Evolutionary conservation across 805 yeast species (phyloP), one percentile per base, ranked within the genome.

Genomic region (Ogataea ganodermae): DNA sequence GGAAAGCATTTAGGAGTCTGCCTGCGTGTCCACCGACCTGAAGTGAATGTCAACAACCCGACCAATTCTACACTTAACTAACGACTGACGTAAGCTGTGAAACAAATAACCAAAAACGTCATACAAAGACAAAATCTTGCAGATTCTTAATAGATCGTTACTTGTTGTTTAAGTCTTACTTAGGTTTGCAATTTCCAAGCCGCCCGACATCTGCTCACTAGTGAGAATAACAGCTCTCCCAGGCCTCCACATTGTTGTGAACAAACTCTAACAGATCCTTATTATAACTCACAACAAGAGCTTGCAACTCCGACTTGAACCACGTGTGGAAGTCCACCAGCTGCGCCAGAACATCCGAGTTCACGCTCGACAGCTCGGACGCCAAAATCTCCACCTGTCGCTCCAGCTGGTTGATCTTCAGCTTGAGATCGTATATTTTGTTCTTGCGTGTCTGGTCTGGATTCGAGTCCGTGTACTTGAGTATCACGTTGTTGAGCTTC

Each of bases 361-460:
- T 58, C n/a, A 69, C 58, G 6, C 35, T 10, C 4, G 47, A 46
- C 31, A 63, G 52, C 39, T 69, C 73, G 3, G 44, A 31, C 4
- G 47, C 52, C 3, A 66, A 38, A 4, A 66, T 44, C 13, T 55
- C 60, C 21, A 51, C 51, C 45, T 69, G 73, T 41, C 62, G 56
- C 28, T 62, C 63, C 42, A 65, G 56, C 44, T 66, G 68, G 35
- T 60, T 61, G 2, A 67, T 51, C 45, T 60, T 58, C 35, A 67
- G 45, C 41, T 61, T 65, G 23, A 67, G 42, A 36, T 61, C 58
- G 43, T 63, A 60, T 6, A 61, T 44, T 30, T 65, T 64, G 27
- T 59, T 62, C 35, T 60, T 57, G 31, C 71, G 48, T 5, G 72
- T 66, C 40, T 60, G 66, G 26, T 66, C 70, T 1, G 69, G 70